Conservation (phyloP, 192 early-diverging fungal species). For the Coemansia sp. region DNA sequence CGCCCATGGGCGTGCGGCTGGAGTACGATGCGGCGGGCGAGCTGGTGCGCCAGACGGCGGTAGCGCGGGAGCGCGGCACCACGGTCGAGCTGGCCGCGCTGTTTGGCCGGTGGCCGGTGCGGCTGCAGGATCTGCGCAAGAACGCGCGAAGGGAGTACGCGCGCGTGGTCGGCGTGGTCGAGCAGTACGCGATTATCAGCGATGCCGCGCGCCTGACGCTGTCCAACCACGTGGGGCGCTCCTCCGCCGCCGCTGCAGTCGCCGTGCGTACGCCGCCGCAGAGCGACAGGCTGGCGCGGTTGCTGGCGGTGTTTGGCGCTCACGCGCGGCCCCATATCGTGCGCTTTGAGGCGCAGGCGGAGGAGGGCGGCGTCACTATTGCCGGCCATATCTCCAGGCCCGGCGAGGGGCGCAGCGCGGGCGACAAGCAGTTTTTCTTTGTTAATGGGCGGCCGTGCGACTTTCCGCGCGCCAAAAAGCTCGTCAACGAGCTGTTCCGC, state of each 20-base stretch:
- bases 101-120: slow-evolving; percentile 88
- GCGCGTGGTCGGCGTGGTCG: slow-evolving; percentile 75
- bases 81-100: slow-evolving; percentile 74
- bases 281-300: slow-evolving; percentile 30
- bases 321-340: slow-evolving; percentile 51
- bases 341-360: background rate
- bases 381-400: slow-evolving; percentile 65
- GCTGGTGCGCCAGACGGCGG: slow-evolving; percentile 48
- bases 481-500: slow-evolving; percentile 85
- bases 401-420: slow-evolving; percentile 69
- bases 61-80: slow-evolving; percentile 75
- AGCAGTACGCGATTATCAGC: slow-evolving; percentile 83
- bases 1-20: slow-evolving; percentile 64
- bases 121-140: slow-evolving; percentile 81
- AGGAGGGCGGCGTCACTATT: slow-evolving; percentile 10
- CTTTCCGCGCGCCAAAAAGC: slow-evolving; percentile 74
- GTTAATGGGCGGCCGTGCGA: slow-evolving; percentile 91
- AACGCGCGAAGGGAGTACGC: slow-evolving; percentile 82
- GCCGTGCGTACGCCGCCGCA: slow-evolving; percentile 19
- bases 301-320: slow-evolving; percentile 78
- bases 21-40: slow-evolving; percentile 71
- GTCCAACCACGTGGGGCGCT: slow-evolving; percentile 66
- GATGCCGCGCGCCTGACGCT: slow-evolving; percentile 68
- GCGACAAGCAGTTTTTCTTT: slow-evolving; percentile 87
- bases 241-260: background rate